phyloP scores from a whole-genome alignment of 768 basidiomycete species.

The Melanogaster broomeanus region DNA sequence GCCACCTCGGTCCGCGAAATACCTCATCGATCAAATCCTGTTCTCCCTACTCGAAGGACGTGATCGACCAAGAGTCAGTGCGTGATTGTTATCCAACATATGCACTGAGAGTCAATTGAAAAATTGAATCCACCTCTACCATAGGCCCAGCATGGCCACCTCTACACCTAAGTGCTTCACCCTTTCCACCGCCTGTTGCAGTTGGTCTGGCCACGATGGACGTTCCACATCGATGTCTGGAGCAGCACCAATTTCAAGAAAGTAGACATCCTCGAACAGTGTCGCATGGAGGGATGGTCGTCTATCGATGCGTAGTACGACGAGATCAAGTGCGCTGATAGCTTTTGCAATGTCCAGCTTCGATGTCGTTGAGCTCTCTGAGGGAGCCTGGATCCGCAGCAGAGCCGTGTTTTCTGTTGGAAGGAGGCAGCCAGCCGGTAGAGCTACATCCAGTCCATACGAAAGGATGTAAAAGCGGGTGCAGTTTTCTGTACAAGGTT shows the following conservation, averaged over 20 bases:
- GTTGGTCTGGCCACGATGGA: constrained; percentile 32
- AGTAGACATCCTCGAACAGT: constrained; percentile 63
- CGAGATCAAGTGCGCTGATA: constrained; percentile 42
- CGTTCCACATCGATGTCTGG: not conserved
- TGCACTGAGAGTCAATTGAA: not conserved
- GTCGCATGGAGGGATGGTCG: constrained; percentile 49
- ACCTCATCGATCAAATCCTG: not conserved
- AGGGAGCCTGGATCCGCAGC: constrained; percentile 34
- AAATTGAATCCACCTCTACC: constrained; percentile 36
- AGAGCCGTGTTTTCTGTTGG: constrained; percentile 34
- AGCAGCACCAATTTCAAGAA: constrained; percentile 51
- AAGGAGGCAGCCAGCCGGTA: constrained; percentile 27
- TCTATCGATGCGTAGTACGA: constrained; percentile 59
- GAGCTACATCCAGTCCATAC: constrained; percentile 30
- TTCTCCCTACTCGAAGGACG: too few relatives aligned
- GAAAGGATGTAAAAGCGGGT: constrained; percentile 71
- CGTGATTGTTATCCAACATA: too few relatives aligned
- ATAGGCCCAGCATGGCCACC: constrained; percentile 47
- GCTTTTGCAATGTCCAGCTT: constrained; percentile 17
- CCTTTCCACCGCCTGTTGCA: constrained; percentile 38
- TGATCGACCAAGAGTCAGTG: too few relatives aligned
- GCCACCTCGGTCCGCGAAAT: too few relatives aligned
- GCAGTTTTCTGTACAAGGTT: constrained; percentile 50
- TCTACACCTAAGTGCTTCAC: constrained; percentile 36
- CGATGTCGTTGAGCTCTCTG: not conserved